These are phyloP conservation scores for Bremia lactucae DNA, from an alignment of 352 stramenopile genomes.

Conservation along the genomic window DNA sequence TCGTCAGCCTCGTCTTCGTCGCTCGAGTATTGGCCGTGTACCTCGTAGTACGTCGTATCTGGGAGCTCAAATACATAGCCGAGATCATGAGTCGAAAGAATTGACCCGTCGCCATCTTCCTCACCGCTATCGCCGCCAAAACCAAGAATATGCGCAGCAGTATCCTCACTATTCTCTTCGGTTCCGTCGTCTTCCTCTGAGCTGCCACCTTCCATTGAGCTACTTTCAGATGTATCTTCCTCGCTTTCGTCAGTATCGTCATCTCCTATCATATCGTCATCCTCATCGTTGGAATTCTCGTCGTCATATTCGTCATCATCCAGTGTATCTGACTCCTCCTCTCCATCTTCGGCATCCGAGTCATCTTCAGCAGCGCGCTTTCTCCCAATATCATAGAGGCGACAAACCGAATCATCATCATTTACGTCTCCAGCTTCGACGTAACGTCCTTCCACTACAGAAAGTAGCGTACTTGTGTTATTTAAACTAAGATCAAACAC, in stretches of 20 bases:
- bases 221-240: constrained; percentile 20
- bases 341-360: constrained; percentile 73
- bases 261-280: constrained; percentile 19
- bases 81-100: constrained; percentile 43
- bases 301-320: constrained; percentile 77
- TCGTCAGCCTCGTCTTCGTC: constrained; percentile 64
- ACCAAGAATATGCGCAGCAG: constrained; percentile 8
- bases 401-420: constrained; percentile 72
- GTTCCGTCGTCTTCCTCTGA: constrained; percentile 27
- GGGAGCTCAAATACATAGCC: constrained; percentile 65
- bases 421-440: constrained; percentile 40
- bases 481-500: constrained; percentile 69
- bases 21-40: constrained; percentile 64
- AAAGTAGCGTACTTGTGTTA: constrained; percentile 49
- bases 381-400: constrained; percentile 80
- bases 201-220: constrained; percentile 15
- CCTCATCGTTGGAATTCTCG: constrained; percentile 41
- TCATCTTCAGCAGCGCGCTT: constrained; percentile 81
- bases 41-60: constrained; percentile 56
- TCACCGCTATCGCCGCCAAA: constrained; percentile 26
- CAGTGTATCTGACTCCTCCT: constrained; percentile 55
- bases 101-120: constrained; percentile 31
- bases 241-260: constrained; percentile 36
- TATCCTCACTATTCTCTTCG: constrained; percentile 16
- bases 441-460: constrained; percentile 68